Base-by-base conservation (phyloP, 768 basidiomycete genomes). In the Russula earlei region DNA sequence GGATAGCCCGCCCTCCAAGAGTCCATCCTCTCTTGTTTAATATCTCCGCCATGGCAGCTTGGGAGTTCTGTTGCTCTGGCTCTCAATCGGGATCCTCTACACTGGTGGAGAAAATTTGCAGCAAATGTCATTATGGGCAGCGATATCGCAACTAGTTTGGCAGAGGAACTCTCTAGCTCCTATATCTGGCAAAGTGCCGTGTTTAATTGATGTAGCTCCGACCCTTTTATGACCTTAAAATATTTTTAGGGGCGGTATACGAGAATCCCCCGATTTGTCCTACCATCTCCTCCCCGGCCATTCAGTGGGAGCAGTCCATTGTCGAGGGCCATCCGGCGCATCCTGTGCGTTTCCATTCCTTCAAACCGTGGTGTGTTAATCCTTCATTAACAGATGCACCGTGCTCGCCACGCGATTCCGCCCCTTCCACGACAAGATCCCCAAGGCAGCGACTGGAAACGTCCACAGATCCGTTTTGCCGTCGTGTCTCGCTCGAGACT, bases 241-340 rank as follows among this genome's bases (percentile, higher is more conserved):
- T 27, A 15, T 19, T 8, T 41, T 1, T 43, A 78, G 77, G 67
- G 22, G 51, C 68, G 5, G 66, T 74, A 0, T 78, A 72, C 60
- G 67, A 66, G 43, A 64, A 66, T 42, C 77, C 77, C 17, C 74
- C 77, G 2, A 47, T 20, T 34, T 75, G 74, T 57, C 79, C 79
- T 22, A 65, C 67, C 36, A 62, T 77, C 38, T 55, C 60, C 19
- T 77, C 75, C 19, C 49, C 71, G 9, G 66, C 75, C 3, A 77
- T 79, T 51, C 69, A 75, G 60, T 82, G 79, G 77, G 80, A 82
- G 61, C 80, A 82, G 63, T 78, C 78, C 60, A 70, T 82, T 17
- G 74, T 81, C 10, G 74, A 77, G 17, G 80, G 80, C 2, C 80
- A 82, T 65, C 80, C 80, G 22, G 81, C 79, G 1, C 80, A 82